These are phyloP conservation scores for Pelargonium citronellum DNA, from an alignment of 441 rosid genomes.

Conservation along the genomic window DNA sequence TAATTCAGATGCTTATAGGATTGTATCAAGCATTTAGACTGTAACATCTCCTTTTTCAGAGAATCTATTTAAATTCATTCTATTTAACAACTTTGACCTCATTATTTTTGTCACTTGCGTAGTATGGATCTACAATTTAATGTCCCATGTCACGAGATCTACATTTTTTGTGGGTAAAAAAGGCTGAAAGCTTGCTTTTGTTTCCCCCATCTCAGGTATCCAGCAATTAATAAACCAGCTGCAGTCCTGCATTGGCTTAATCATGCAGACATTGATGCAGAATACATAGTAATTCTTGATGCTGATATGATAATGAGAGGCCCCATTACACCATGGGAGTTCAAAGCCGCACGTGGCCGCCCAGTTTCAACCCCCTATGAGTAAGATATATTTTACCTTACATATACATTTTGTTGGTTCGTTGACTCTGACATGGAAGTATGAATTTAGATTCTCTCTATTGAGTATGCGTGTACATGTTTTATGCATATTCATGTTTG, in stretches of 20 bases:
- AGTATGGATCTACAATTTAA: neutral
- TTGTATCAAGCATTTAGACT: too few species aligned
- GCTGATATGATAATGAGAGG: conserved; percentile 97
- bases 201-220: conserved; percentile 60
- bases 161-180: neutral
- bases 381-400: conserved; percentile 36
- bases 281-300: conserved; percentile 88
- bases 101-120: neutral
- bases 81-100: neutral
- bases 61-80: too few species aligned
- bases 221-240: conserved; percentile 97
- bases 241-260: conserved; percentile 98
- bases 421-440: too few species aligned
- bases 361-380: conserved; percentile 99
- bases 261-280: conserved; percentile 76
- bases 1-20: too few species aligned
- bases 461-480: too few species aligned
- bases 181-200: conserved; percentile 11
- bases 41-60: too few species aligned
- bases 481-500: too few species aligned
- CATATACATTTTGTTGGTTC: too few species aligned
- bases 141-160: too few species aligned
- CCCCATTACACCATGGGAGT: conserved; percentile 98
- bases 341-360: conserved; percentile 77
- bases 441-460: too few species aligned